These are phyloP conservation scores for Bathelium albidoporum DNA, from an alignment of 495 filamentous ascomycete genomes.

Conservation along the genomic window DNA sequence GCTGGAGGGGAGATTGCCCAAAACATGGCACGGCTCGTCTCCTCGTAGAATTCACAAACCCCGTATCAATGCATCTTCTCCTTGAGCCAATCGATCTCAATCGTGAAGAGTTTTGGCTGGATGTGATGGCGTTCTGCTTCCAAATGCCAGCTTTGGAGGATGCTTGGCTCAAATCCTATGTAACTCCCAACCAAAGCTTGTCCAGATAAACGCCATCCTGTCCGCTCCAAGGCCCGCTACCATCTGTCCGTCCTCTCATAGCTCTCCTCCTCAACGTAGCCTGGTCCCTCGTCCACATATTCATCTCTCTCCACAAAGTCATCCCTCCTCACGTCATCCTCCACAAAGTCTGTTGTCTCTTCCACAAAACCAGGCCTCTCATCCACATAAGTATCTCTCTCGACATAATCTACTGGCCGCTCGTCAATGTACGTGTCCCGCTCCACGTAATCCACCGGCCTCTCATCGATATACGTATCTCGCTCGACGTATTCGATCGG, in stretches of 20 bases:
- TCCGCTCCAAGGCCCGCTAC: not conserved
- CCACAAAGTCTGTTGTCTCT: not conserved
- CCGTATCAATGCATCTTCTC: not conserved
- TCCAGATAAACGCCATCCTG: not conserved
- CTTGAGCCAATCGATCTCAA: not conserved
- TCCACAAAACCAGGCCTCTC: not conserved
- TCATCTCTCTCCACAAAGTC: not conserved
- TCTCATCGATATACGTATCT: not conserved
- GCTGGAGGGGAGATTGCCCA: not conserved
- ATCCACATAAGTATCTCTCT: not conserved
- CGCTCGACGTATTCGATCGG: not conserved
- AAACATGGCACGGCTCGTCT: not conserved
- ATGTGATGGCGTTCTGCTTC: not conserved
- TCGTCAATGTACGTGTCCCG: not conserved
- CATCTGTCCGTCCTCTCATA: not conserved
- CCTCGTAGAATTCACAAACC: not conserved
- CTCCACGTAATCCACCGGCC: not conserved
- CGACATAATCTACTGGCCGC: not conserved
- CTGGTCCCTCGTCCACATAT: not conserved
- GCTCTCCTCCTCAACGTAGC: not conserved
- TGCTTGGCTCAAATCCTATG: not conserved
- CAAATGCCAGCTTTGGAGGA: constrained; percentile 1
- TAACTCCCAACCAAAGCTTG: not conserved
- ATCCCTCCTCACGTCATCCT: not conserved
- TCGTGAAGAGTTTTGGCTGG: not conserved